These are phyloP conservation scores for Biscogniauxia mediterranea DNA, from an alignment of 2,329 filamentous ascomycete species.

Conservation along the genomic window DNA sequence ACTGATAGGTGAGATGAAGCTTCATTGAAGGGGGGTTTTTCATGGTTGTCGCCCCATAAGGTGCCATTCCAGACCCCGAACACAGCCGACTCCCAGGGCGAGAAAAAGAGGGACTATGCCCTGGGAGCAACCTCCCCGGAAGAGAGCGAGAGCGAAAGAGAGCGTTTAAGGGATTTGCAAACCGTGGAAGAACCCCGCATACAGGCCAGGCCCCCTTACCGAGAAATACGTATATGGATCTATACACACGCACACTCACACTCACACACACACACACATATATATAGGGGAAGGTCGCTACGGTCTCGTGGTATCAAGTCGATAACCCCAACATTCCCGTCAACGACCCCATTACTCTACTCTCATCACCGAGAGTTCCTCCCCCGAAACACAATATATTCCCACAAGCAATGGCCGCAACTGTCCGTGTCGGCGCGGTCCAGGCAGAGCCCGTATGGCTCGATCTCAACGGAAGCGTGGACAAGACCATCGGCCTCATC, in stretches of 20 bases:
- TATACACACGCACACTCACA: not conserved
- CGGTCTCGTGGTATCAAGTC: not conserved
- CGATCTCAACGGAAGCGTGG: slow-evolving; percentile 51
- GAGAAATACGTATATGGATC: not conserved
- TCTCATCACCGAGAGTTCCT: not conserved
- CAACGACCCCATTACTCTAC: not conserved
- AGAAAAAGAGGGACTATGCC: not conserved
- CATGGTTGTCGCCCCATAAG: not conserved
- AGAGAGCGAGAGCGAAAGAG: not conserved
- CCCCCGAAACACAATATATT: not conserved
- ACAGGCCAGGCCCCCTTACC: not conserved
- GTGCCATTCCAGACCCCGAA: not conserved
- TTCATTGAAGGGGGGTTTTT: not conserved
- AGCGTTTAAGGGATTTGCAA: not conserved
- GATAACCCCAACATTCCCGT: not conserved
- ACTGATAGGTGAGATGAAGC: not conserved
- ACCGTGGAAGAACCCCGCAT: not conserved
- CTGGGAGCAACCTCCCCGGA: not conserved
- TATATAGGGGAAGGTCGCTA: not conserved
- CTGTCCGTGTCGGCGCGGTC: slow-evolving; percentile 45
- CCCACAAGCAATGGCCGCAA: slow-evolving; percentile 18
- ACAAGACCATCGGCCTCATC: slow-evolving; percentile 58
- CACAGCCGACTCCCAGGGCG: not conserved
- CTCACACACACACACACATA: not conserved
- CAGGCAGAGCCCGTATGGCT: slow-evolving; percentile 62